Evolutionary conservation across 2,329 filamentous ascomycete species (phyloP), one percentile per base, ranked within the genome.

Genomic region (Lithohypha guttulata): DNA sequence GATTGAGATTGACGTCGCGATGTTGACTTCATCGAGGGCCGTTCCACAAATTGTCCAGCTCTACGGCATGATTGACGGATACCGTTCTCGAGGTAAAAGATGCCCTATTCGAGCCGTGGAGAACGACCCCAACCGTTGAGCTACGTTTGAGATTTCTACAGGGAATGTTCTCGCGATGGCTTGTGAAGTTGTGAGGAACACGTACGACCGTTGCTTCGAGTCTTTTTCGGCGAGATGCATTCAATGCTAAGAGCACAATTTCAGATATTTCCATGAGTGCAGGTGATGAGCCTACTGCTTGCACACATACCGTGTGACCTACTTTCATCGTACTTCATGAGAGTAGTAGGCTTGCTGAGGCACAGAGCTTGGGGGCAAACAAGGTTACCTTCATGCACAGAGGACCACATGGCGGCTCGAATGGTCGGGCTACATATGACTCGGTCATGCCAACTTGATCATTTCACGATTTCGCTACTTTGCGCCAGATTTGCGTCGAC

Each of bases 131-230:
- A 13, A 22, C 4, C 20, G 18, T 9, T 39, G 19, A 39, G 15
- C 14, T 32, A n/a, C 15, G 26, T 30, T 14, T 5, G 26, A 29
- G 18, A 10, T 13, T 39, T 4, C 4, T 23, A 30, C 20, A 21
- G 27, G 26, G 21, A 6, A 35, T 9, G 20, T 26, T 17, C 17
- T 35, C 20, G 33, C 33, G 22, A 27, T 35, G 21, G 33, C 21
- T 35, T 35, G 21, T 14, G n/a, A n/a, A n/a, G n/a, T n/a, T n/a
- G n/a, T n/a, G n/a, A 25, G 33, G 17, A 17, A 35, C 22, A 35
- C 33, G 33, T 10, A 35, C 13, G 13, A 35, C 27, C 13, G 15
- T 27, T 20, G 5, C 22, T 18, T 17, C 11, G 11, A 17, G 20
- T 3, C 27, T 26, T n/a, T 35, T 14, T 15, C 21, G 33, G 33